Percentiles rank a stretch among this genome's conserved stretches.
phyloP scores from a whole-genome alignment of 108 stramenopile genomes.

The Chaetoceros tenuissimus region DNA sequence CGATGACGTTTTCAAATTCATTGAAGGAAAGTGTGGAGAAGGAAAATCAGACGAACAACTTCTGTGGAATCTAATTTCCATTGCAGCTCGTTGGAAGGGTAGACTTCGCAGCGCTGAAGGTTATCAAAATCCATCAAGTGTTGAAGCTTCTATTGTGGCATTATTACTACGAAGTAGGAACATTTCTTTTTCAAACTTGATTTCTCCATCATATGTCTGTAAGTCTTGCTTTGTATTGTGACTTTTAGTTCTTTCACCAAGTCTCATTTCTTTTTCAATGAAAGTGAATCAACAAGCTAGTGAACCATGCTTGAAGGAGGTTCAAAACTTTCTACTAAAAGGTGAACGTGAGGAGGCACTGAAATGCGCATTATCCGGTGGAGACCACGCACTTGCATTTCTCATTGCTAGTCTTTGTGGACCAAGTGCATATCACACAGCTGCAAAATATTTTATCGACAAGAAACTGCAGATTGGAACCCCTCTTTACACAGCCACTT shows the following conservation, averaged over 20 bases:
- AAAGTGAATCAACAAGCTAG: too few species aligned
- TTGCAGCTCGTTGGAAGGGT: constrained; percentile 57
- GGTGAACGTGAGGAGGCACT: constrained; percentile 69
- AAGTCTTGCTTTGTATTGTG: too few species aligned
- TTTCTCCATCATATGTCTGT: too few species aligned
- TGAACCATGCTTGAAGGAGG: too few species aligned
- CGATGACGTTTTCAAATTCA: constrained; percentile 31
- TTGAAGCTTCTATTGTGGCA: constrained; percentile 60
- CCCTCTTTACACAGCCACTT: constrained; percentile 58
- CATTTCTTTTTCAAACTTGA: too few species aligned
- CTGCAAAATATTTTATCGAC: constrained; percentile 45
- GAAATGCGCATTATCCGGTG: constrained; percentile 39
- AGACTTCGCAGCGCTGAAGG: constrained; percentile 61
- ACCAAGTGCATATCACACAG: constrained; percentile 41
- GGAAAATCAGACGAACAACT: constrained; percentile 20
- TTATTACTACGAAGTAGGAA: constrained; percentile 33
- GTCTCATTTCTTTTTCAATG: too few species aligned
- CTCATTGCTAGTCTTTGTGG: constrained; percentile 70
- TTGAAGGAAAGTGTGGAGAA: constrained; percentile 23
- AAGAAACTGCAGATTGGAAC: constrained; percentile 43
- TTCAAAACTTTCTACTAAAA: constrained; percentile 44
- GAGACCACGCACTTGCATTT: constrained; percentile 65
- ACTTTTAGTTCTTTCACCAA: too few species aligned
- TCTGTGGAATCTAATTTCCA: constrained; percentile 61
- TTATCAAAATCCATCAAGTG: constrained; percentile 23